A percentile compares a stretch with the other conserved stretches of the same genome.
Conservation (phyloP, 306 rosid species). For the Dicorynia guianensis region DNA sequence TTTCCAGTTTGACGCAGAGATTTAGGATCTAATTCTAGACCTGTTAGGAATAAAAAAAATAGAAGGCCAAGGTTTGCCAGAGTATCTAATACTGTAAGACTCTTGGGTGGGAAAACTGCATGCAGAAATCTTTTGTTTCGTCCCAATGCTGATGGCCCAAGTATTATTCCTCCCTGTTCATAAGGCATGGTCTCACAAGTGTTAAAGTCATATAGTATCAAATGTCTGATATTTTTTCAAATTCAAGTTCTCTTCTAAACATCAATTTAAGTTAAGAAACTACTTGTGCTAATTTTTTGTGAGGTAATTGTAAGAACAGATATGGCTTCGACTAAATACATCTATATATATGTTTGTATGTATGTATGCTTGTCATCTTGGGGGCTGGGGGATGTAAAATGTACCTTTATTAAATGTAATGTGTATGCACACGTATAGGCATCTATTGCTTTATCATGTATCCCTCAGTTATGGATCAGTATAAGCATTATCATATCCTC, state of each 20-base stretch:
- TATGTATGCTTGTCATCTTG: not conserved
- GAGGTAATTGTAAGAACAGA: not conserved
- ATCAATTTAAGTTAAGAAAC: not conserved
- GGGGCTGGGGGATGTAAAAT: not conserved
- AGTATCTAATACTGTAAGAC: conserved; percentile 85
- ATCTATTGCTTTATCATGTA: conserved; percentile 12
- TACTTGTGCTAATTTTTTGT: not conserved
- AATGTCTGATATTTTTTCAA: not conserved
- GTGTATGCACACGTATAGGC: conserved; percentile 7
- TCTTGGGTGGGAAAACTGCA: conserved; percentile 73
- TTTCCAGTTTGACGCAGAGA: conserved; percentile 74
- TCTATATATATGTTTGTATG: no score
- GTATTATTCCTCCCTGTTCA: conserved; percentile 85
- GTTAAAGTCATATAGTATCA: conserved; percentile 14
- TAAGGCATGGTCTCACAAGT: not conserved
- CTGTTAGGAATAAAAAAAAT: conserved; percentile 80
- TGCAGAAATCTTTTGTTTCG: conserved; percentile 66
- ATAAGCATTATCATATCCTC: conserved; percentile 8
- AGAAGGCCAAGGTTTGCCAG: conserved; percentile 87
- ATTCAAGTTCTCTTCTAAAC: conserved; percentile 13
- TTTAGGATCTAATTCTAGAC: conserved; percentile 76
- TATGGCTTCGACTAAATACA: not conserved
- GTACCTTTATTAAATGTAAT: not conserved
- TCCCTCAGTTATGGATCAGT: conserved; percentile 6
- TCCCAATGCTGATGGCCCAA: conserved; percentile 89